Conservation (phyloP, 768 basidiomycete species). For the Pulveroboletus sp. region DNA sequence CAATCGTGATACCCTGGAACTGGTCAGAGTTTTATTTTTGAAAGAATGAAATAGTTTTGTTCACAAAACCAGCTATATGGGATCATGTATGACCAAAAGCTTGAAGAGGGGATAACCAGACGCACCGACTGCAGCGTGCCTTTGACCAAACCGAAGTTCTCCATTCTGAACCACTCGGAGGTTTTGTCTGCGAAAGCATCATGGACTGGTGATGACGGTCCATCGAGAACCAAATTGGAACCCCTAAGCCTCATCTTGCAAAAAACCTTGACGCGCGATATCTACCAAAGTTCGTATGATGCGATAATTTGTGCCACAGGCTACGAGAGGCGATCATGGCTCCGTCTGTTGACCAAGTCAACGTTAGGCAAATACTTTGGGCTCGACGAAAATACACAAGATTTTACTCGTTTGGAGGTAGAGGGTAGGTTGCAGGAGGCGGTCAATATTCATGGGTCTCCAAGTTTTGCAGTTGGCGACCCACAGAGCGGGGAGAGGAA, state of each 20-base stretch:
- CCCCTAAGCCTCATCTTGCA: slow-evolving; percentile 31
- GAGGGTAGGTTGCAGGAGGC: slow-evolving; percentile 2
- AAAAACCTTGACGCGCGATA: slow-evolving; percentile 35
- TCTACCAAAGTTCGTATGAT: slow-evolving; percentile 39
- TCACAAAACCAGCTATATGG: slow-evolving; percentile 41
- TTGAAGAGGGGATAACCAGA: slow-evolving; percentile 40
- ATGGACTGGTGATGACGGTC: not conserved
- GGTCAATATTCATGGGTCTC: not conserved
- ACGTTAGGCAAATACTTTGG: slow-evolving; percentile 38
- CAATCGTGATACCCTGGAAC: slow-evolving; percentile 45
- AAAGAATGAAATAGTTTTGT: not conserved
- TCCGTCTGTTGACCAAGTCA: slow-evolving; percentile 40
- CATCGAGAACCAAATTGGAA: not conserved
- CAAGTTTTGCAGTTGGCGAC: slow-evolving; percentile 5
- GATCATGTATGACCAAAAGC: slow-evolving; percentile 47
- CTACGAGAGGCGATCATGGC: slow-evolving; percentile 49
- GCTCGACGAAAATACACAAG: slow-evolving; percentile 15
- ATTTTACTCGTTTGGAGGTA: slow-evolving; percentile 8
- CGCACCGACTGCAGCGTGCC: slow-evolving; percentile 25
- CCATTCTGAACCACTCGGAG: slow-evolving; percentile 37
- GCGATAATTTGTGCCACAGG: slow-evolving; percentile 52
- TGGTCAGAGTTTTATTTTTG: slow-evolving; percentile 24
- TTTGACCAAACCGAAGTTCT: slow-evolving; percentile 28
- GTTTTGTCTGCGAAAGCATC: slow-evolving; percentile 30
- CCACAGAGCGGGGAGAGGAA: not conserved